These are phyloP conservation scores for Peterozyma toletana DNA, from an alignment of 805 yeast genomes.

Conservation along the genomic window DNA sequence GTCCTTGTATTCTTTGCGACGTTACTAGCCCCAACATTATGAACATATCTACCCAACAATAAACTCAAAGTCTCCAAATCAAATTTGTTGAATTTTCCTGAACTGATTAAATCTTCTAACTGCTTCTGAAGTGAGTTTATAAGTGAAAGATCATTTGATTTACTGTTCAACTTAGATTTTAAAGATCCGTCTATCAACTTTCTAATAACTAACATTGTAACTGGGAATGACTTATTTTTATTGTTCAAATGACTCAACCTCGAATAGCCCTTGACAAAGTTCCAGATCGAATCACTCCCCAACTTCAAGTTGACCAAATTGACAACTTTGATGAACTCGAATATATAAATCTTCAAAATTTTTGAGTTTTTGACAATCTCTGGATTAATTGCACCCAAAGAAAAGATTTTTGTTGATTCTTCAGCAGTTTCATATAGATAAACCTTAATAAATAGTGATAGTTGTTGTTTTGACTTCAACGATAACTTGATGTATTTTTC, in stretches of 20 bases:
- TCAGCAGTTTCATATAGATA: constrained; percentile 55
- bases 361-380: constrained; percentile 52
- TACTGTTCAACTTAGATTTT: constrained; percentile 39
- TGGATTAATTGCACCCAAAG: constrained; percentile 67
- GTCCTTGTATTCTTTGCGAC: constrained; percentile 9
- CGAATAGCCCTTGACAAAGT: constrained; percentile 49
- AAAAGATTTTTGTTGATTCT: constrained; percentile 53
- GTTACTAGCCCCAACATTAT: not conserved
- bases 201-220: constrained; percentile 32
- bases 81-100: constrained; percentile 34
- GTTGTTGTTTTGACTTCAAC: constrained; percentile 51
- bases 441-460: constrained; percentile 46
- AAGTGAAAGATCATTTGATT: constrained; percentile 40
- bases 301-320: constrained; percentile 52
- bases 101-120: constrained; percentile 37
- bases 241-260: constrained; percentile 22
- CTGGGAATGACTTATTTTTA: constrained; percentile 20
- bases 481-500: constrained; percentile 31
- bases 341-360: constrained; percentile 39
- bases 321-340: constrained; percentile 39
- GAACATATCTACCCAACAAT: constrained; percentile 31
- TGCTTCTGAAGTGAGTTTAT: constrained; percentile 43
- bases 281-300: constrained; percentile 60
- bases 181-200: constrained; percentile 47
- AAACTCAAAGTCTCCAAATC: constrained; percentile 40